These are phyloP conservation scores for Secale cereale DNA, from an alignment of 176 grass and related monocot genomes.

Conservation along the genomic window DNA sequence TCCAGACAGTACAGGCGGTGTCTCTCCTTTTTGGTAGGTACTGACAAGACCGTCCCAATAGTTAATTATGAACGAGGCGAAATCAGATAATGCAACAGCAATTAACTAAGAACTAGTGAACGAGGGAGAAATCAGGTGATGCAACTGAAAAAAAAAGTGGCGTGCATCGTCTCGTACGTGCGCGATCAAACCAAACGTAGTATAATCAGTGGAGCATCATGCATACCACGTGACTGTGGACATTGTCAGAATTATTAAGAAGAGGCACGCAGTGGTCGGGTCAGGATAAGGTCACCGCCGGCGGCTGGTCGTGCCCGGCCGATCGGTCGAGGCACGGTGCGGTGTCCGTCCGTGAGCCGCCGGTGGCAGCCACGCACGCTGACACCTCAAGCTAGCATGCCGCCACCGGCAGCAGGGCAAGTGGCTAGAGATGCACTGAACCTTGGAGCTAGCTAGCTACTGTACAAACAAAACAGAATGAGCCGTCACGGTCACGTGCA, in stretches of 20 bases:
- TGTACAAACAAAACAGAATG: not conserved
- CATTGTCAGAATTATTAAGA: not conserved
- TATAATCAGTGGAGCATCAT: not conserved
- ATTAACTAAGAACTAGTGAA: too few relatives aligned
- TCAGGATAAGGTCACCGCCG: conserved; percentile 11
- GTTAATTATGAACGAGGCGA: too few relatives aligned
- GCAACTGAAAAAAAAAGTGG: too few relatives aligned
- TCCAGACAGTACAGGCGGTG: too few relatives aligned
- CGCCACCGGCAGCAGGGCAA: too few relatives aligned
- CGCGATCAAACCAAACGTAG: too few relatives aligned
- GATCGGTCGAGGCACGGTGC: not conserved
- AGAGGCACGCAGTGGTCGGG: not conserved
- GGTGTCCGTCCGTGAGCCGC: conserved; percentile 20
- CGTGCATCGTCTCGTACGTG: too few relatives aligned
- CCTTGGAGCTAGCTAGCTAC: not conserved
- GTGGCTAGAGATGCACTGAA: not conserved
- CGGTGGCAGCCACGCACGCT: not conserved
- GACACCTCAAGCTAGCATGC: not conserved
- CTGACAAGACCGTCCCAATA: too few relatives aligned
- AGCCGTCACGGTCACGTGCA: not conserved
- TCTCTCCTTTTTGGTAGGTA: not conserved
- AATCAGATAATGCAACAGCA: too few relatives aligned
- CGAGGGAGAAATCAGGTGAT: too few relatives aligned
- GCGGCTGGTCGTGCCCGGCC: not conserved
- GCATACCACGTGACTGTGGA: not conserved